Percentiles rank a stretch among this genome's conserved stretches.
Conservation (phyloP, 192 early-diverging fungal species). For the Coemansia sp. region DNA sequence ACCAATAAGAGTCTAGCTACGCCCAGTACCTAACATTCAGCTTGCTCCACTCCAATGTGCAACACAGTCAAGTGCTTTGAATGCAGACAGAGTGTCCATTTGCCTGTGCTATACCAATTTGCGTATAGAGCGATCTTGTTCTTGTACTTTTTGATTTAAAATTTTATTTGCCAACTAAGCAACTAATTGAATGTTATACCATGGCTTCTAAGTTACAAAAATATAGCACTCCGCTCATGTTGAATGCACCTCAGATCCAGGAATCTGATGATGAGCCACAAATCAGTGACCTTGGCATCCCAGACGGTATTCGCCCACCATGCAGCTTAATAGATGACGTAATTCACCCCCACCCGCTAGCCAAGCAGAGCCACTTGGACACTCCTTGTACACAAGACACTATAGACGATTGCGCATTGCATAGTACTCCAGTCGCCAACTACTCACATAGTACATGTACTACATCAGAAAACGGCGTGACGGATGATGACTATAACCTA, state of each 20-base stretch:
- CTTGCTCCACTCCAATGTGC: not conserved
- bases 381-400: conserved; percentile 8
- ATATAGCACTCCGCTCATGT: conserved; percentile 1
- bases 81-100: not conserved
- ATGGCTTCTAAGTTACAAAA: not conserved
- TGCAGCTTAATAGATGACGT: not conserved
- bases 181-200: not conserved
- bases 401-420: not conserved
- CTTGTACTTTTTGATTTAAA: not conserved
- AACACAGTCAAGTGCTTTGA: not conserved
- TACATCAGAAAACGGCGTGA: conserved; percentile 19
- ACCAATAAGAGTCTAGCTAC: not conserved
- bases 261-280: not conserved
- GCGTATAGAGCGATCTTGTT: not conserved
- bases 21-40: not conserved
- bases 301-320: not conserved
- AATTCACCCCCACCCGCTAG: not conserved
- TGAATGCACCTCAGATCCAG: not conserved
- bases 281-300: not conserved
- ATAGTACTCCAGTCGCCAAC: conserved; percentile 5
- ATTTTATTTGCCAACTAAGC: not conserved
- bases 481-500: not conserved
- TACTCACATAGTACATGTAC: conserved; percentile 31
- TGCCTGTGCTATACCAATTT: not conserved
- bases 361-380: not conserved